A percentile compares a stretch with the other conserved stretches of the same genome.
phyloP scores from a whole-genome alignment of 2,329 filamentous ascomycete species.

The Byssothecium circinans region DNA sequence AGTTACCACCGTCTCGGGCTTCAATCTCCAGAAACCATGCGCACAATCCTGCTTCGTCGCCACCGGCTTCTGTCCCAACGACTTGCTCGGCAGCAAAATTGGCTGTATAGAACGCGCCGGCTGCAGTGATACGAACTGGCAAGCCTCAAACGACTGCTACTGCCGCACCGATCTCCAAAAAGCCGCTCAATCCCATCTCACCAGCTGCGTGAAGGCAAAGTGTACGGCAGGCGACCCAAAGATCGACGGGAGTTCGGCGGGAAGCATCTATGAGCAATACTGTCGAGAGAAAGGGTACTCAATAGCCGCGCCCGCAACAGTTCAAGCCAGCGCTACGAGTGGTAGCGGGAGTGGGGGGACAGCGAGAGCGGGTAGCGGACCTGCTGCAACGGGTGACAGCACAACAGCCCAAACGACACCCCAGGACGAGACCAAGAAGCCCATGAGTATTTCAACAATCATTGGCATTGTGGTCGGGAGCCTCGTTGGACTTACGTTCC shows the following conservation, averaged over 20 bases:
- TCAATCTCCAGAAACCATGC: conserved; percentile 11
- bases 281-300: conserved; percentile 15
- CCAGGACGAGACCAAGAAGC: neutral
- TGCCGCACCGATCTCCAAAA: conserved; percentile 16
- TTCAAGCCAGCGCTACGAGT: conserved; percentile 2
- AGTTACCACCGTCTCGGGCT: conserved; percentile 10
- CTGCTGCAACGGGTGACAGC: neutral
- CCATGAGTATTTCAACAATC: conserved; percentile 9
- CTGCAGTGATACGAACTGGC: conserved; percentile 10
- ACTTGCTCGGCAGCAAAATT: conserved; percentile 11
- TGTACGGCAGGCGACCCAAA: conserved; percentile 13
- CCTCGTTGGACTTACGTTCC: conserved; percentile 9
- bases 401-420: conserved; percentile 1
- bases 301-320: conserved; percentile 7
- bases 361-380: conserved; percentile 3
- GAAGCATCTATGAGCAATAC: conserved; percentile 15
- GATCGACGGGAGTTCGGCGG: conserved; percentile 16
- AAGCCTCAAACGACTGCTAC: conserved; percentile 21
- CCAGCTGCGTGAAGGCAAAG: conserved; percentile 9
- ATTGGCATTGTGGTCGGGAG: conserved; percentile 17
- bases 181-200: conserved; percentile 10
- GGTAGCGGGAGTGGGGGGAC: neutral
- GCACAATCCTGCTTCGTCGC: conserved; percentile 13
- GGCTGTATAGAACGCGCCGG: conserved; percentile 6
- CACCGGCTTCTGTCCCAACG: conserved; percentile 10